Evolutionary conservation across 116 monocot species (phyloP).

Genomic region (Dioscorea cayenensis): DNA sequence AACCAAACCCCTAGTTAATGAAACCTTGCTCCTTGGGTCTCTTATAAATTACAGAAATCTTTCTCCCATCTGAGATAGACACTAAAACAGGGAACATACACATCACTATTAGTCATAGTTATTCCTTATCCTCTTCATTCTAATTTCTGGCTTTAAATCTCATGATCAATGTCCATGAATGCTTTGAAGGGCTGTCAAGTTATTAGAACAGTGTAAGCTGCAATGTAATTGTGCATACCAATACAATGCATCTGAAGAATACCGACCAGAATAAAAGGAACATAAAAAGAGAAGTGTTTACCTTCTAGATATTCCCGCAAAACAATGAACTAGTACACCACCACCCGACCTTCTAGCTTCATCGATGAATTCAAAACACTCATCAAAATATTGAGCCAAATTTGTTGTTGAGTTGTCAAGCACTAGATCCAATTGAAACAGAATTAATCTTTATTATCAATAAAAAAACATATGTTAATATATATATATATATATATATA

Average conservation of each 20-base stretch:
- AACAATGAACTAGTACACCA: conserved; percentile 79
- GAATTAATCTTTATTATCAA: not conserved
- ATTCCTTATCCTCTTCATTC: no score
- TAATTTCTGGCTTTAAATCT: no score
- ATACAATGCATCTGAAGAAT: conserved; percentile 1
- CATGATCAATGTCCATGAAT: no score
- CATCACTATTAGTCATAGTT: no score
- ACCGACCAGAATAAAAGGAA: not conserved
- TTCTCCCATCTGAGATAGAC: no score
- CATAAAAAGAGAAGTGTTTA: conserved; percentile 12
- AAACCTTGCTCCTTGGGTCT: no score
- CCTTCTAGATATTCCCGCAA: conserved; percentile 97
- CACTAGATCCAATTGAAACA: conserved; percentile 28
- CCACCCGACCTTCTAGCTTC: conserved; percentile 57
- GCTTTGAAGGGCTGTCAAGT: no score
- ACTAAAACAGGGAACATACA: no score
- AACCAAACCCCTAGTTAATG: no score
- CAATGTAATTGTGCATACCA: not conserved
- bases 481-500: no score
- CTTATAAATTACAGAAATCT: no score
- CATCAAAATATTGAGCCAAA: conserved; percentile 61
- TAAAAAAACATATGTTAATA: not conserved
- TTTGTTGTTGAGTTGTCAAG: conserved; percentile 50
- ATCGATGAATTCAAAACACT: conserved; percentile 83
- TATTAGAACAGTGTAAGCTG: not conserved